phyloP scores from a whole-genome alignment of 768 basidiomycete genomes.

The Amyloporia xantha region DNA sequence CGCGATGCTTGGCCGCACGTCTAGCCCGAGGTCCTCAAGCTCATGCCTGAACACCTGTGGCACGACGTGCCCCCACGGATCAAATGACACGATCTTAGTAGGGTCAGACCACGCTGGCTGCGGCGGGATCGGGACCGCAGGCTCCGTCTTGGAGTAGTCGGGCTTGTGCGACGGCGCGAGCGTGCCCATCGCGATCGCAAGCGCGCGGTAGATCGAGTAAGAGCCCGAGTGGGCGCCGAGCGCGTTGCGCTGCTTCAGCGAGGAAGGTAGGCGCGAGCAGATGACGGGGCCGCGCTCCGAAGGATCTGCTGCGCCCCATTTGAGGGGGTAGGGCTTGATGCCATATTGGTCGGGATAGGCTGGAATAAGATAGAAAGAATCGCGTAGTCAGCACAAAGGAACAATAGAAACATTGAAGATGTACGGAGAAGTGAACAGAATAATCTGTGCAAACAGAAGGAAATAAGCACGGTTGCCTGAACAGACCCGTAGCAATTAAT shows the following conservation, averaged over 20 bases:
- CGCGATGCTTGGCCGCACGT: slow-evolving; percentile 88
- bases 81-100: slow-evolving; percentile 82
- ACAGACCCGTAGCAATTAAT: no score
- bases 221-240: slow-evolving; percentile 91
- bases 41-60: slow-evolving; percentile 62
- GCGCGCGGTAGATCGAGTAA: slow-evolving; percentile 91
- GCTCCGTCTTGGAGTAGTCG: slow-evolving; percentile 77
- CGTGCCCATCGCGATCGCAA: slow-evolving; percentile 86
- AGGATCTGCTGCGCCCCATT: slow-evolving; percentile 73
- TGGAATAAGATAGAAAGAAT: slow-evolving; percentile 16
- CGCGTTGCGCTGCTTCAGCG: slow-evolving; percentile 88
- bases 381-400: not conserved
- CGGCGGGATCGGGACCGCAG: slow-evolving; percentile 72
- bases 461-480: no score
- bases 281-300: slow-evolving; percentile 77
- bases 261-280: slow-evolving; percentile 75
- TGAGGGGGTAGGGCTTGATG: slow-evolving; percentile 69
- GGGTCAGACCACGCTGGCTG: slow-evolving; percentile 74
- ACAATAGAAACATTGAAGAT: no score
- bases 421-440: no score
- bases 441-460: no score
- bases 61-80: slow-evolving; percentile 89
- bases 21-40: slow-evolving; percentile 60
- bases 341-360: slow-evolving; percentile 93
- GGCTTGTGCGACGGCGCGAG: slow-evolving; percentile 76